These are phyloP conservation scores for Macadamia integrifolia DNA, from an alignment of 164 flowering plant genomes.

Conservation along the genomic window DNA sequence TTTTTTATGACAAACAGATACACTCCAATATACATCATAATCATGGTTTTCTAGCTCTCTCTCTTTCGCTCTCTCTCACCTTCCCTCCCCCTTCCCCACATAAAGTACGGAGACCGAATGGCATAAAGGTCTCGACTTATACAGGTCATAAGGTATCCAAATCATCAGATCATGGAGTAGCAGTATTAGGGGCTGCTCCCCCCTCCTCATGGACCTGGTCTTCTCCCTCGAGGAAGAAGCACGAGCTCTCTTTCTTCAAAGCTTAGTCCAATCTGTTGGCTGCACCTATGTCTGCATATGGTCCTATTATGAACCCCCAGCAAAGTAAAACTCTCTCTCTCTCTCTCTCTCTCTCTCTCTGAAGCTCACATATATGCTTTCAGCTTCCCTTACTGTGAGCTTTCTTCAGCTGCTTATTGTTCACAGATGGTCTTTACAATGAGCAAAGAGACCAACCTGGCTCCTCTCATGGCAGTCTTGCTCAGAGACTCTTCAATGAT, in stretches of 20 bases:
- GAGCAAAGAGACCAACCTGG: constrained; percentile 29
- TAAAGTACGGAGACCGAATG: background rate
- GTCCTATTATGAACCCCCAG: constrained; percentile 40
- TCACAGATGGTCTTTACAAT: constrained; percentile 39
- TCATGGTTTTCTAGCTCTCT: no score
- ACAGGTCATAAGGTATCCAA: no score
- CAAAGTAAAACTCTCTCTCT: constrained; percentile 29
- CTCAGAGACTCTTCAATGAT: constrained; percentile 34
- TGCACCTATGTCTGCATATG: constrained; percentile 67
- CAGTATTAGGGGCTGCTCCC: background rate
- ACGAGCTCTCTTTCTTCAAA: constrained; percentile 29
- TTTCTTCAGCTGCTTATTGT: constrained; percentile 33
- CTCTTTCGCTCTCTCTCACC: no score
- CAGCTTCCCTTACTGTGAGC: constrained; percentile 6
- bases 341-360: constrained; percentile 11
- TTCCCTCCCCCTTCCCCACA: background rate
- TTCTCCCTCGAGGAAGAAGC: constrained; percentile 32
- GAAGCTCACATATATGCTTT: background rate
- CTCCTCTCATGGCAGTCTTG: constrained; percentile 35
- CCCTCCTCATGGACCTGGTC: constrained; percentile 38
- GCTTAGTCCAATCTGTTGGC: constrained; percentile 34
- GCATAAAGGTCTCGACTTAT: background rate
- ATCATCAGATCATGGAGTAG: background rate
- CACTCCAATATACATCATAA: no score
- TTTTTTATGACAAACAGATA: no score